A percentile compares a stretch with the other conserved stretches of the same genome.
These are phyloP conservation scores for Sungouiozyma ichnusensis DNA, from an alignment of 805 yeast genomes.

Conservation along the genomic window DNA sequence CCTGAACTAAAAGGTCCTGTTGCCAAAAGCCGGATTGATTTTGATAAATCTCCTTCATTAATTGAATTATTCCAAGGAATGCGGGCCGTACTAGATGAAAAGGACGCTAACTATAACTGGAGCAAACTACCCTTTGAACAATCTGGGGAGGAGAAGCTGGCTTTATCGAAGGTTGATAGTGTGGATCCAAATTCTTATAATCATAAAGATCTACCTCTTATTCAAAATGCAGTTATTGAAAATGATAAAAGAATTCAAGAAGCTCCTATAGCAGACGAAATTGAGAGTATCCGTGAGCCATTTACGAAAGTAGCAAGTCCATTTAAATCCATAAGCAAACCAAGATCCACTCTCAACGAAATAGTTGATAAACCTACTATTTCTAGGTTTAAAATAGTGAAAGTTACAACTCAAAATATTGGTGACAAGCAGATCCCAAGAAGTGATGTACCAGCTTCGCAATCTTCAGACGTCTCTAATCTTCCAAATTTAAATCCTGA, in stretches of 20 bases:
- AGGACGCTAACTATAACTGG: constrained; percentile 27
- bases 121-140: constrained; percentile 18
- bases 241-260: too few species aligned
- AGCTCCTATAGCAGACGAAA: not conserved
- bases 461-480: not conserved
- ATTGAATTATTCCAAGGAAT: constrained; percentile 24
- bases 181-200: not conserved
- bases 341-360: not conserved
- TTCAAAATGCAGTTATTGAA: not conserved
- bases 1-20: constrained; percentile 4
- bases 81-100: constrained; percentile 23
- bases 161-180: constrained; percentile 1
- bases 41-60: constrained; percentile 24
- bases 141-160: constrained; percentile 9
- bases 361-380: not conserved
- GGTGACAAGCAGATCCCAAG: not conserved
- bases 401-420: not conserved
- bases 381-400: not conserved
- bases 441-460: not conserved
- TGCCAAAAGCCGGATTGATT: constrained; percentile 4
- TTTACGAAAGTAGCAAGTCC: not conserved
- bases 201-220: not conserved
- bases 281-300: not conserved
- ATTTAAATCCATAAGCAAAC: not conserved
- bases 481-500: not conserved